These are phyloP conservation scores for Ophiostoma tasmaniense DNA, from an alignment of 2,329 filamentous ascomycete genomes.

Conservation along the genomic window DNA sequence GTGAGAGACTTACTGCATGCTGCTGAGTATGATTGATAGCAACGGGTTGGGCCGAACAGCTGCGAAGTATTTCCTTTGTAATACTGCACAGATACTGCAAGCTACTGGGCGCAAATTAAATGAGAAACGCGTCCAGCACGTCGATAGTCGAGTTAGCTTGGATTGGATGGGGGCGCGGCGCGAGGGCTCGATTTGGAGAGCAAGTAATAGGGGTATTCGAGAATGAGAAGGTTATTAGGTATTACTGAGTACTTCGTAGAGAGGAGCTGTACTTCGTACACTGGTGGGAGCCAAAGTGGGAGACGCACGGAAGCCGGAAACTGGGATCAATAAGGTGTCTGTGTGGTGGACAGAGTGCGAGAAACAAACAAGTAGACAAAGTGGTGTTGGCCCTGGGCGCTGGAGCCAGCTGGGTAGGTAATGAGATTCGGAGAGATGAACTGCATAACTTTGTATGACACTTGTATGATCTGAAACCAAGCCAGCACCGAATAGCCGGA, in stretches of 20 bases:
- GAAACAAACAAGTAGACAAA: conserved; percentile 5
- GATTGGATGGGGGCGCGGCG: conserved; percentile 10
- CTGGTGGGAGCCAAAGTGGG: neutral
- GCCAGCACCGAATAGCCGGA: neutral
- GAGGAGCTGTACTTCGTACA: neutral
- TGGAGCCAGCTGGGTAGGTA: neutral
- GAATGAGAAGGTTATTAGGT: neutral
- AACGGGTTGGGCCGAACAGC: neutral
- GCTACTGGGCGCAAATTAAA: conserved; percentile 5
- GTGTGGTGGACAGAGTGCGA: neutral
- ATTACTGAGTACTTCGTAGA: too few species aligned
- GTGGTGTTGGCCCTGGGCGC: neutral
- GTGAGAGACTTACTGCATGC: neutral
- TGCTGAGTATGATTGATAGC: neutral
- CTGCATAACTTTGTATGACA: too few species aligned
- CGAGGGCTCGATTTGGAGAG: conserved; percentile 14
- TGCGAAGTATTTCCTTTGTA: too few species aligned
- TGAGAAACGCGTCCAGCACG: conserved; percentile 26
- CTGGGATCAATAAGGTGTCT: neutral
- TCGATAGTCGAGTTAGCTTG: neutral
- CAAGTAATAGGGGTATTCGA: conserved; percentile 11
- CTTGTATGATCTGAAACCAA: neutral
- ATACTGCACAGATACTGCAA: neutral
- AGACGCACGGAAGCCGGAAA: conserved; percentile 2
- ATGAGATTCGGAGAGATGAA: neutral